Percentiles rank a stretch among this genome's conserved stretches.
These are phyloP conservation scores for Nymphaea thermarum DNA, from an alignment of 164 flowering plant genomes.

Conservation along the genomic window DNA sequence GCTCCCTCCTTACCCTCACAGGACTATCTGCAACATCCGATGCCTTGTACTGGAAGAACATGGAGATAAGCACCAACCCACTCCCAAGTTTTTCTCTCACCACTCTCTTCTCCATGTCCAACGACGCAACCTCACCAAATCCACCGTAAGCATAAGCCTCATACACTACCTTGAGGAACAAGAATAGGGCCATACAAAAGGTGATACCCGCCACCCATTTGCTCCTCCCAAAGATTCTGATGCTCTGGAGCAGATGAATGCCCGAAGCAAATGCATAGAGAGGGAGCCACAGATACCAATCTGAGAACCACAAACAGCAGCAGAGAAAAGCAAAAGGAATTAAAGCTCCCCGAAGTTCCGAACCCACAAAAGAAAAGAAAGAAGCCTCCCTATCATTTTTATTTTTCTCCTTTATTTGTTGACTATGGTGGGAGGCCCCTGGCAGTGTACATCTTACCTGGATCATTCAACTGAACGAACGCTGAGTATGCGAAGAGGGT, in stretches of 20 bases:
- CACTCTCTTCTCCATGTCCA: constrained; percentile 46
- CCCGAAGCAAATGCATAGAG: constrained; percentile 41
- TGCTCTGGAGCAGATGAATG: constrained; percentile 24
- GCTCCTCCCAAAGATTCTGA: constrained; percentile 4
- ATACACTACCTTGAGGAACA: constrained; percentile 43
- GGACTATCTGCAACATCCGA: constrained; percentile 3
- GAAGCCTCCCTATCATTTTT: neutral
- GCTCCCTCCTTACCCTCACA: constrained; percentile 6
- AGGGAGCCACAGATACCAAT: constrained; percentile 83
- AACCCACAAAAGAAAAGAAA: neutral
- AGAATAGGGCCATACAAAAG: constrained; percentile 30
- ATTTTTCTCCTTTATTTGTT: too few relatives aligned
- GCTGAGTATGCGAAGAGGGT: constrained; percentile 51
- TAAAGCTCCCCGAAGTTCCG: too few relatives aligned
- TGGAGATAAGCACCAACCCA: constrained; percentile 47
- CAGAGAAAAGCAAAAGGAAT: neutral
- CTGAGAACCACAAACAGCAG: constrained; percentile 9
- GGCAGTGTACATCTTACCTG: constrained; percentile 21
- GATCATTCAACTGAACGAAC: constrained; percentile 59
- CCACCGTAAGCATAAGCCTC: constrained; percentile 20
- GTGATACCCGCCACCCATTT: constrained; percentile 19
- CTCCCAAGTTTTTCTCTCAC: constrained; percentile 73
- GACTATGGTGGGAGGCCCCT: too few relatives aligned
- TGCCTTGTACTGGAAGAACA: constrained; percentile 39
- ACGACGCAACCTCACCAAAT: constrained; percentile 34